Conservation (phyloP, 2,329 filamentous ascomycete species). For the Periconia digitata region DNA sequence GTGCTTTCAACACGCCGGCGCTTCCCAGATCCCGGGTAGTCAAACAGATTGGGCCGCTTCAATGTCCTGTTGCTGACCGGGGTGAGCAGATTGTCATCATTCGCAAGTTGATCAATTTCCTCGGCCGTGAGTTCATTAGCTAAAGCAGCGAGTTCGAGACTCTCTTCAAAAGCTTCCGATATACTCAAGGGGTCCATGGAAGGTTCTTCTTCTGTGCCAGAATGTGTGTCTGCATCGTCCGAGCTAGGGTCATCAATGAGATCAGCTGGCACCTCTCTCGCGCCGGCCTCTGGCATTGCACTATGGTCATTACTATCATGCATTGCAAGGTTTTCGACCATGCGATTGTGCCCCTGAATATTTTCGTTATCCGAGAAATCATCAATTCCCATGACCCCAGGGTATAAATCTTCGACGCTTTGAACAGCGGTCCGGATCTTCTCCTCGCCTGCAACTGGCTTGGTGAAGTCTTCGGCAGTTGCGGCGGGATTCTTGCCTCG, state of each 20-base stretch:
- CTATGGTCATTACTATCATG: background rate
- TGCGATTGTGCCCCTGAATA: background rate
- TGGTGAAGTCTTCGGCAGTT: slow-evolving; percentile 68
- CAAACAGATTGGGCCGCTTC: slow-evolving; percentile 19
- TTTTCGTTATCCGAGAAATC: slow-evolving; percentile 12
- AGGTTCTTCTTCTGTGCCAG: slow-evolving; percentile 23
- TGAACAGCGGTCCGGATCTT: slow-evolving; percentile 75
- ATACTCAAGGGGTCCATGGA: slow-evolving; percentile 34
- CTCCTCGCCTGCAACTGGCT: slow-evolving; percentile 55
- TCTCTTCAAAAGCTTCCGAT: slow-evolving; percentile 24
- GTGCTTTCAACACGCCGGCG: slow-evolving; percentile 6
- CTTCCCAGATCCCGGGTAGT: slow-evolving; percentile 4
- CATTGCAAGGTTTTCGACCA: background rate
- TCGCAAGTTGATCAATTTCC: slow-evolving; percentile 21
- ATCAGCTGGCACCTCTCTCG: background rate
- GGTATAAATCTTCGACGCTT: slow-evolving; percentile 85
- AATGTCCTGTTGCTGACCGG: slow-evolving; percentile 8
- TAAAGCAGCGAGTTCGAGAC: slow-evolving; percentile 3
- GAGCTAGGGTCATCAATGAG: slow-evolving; percentile 10
- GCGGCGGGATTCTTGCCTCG: slow-evolving; percentile 50
- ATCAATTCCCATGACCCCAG: slow-evolving; percentile 56
- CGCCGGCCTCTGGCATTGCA: slow-evolving; percentile 1
- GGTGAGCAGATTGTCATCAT: slow-evolving; percentile 7
- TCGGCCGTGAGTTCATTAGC: slow-evolving; percentile 19
- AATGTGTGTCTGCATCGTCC: slow-evolving; percentile 19